Percentiles rank a stretch among this genome's conserved stretches.
phyloP scores from a whole-genome alignment of 768 basidiomycete genomes.

The Tephrocybe sp. region DNA sequence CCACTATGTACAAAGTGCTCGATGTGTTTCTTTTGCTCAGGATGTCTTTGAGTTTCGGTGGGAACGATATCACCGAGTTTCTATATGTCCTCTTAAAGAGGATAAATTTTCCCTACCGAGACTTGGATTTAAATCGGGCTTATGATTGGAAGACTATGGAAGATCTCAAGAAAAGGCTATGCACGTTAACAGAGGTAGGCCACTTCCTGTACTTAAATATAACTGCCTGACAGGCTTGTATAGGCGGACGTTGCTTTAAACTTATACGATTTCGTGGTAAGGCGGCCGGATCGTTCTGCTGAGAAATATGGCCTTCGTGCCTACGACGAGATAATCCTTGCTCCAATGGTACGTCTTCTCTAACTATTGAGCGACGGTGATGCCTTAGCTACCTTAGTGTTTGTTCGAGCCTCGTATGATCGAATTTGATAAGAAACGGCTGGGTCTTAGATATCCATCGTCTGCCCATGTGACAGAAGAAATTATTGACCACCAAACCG shows the following conservation, averaged over 20 bases:
- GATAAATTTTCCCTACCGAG: constrained; percentile 86
- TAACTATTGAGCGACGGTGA: background rate
- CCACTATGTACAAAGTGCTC: constrained; percentile 2
- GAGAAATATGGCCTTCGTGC: constrained; percentile 88
- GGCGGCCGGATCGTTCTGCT: constrained; percentile 71
- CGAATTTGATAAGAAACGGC: constrained; percentile 79
- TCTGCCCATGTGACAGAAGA: constrained; percentile 73
- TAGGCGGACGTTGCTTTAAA: constrained; percentile 90
- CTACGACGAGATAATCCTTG: constrained; percentile 94
- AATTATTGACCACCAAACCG: constrained; percentile 55
- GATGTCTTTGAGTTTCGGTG: constrained; percentile 83
- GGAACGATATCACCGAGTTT: constrained; percentile 94
- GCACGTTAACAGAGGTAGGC: constrained; percentile 85
- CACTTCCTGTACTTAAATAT: constrained; percentile 2
- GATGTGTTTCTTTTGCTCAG: constrained; percentile 32
- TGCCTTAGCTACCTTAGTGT: constrained; percentile 49
- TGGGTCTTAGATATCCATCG: constrained; percentile 46
- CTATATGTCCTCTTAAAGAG: constrained; percentile 75
- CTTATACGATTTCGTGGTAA: constrained; percentile 86
- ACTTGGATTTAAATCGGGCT: constrained; percentile 70
- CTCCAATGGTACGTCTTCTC: constrained; percentile 71
- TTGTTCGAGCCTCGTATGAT: constrained; percentile 93
- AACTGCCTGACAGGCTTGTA: background rate
- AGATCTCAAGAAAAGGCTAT: constrained; percentile 82
- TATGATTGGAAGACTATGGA: constrained; percentile 94